Percentiles rank a stretch among this genome's conserved stretches.
phyloP scores from a whole-genome alignment of 345 rosid species.

The Carallia brachiata region DNA sequence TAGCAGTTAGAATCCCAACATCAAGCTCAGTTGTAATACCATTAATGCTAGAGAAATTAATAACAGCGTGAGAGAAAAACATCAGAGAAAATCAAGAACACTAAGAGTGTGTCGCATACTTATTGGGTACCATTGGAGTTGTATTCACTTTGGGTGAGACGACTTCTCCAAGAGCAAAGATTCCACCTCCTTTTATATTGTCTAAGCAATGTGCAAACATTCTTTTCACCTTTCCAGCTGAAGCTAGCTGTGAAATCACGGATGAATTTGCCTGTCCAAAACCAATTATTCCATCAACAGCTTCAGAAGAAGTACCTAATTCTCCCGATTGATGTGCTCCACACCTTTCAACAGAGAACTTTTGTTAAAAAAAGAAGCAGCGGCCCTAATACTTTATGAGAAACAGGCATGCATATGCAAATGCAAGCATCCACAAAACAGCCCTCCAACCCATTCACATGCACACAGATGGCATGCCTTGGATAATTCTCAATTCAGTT shows the following conservation, averaged over 20 bases:
- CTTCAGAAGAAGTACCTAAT: constrained; percentile 49
- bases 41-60: background rate
- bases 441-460: background rate
- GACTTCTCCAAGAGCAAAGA: constrained; percentile 65
- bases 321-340: constrained; percentile 79
- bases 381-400: background rate
- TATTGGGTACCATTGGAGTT: constrained; percentile 63
- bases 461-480: background rate
- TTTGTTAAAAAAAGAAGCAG: constrained; percentile 9
- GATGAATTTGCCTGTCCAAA: constrained; percentile 87
- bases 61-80: background rate
- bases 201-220: constrained; percentile 82
- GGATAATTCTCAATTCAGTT: background rate
- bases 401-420: background rate
- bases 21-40: too few species aligned
- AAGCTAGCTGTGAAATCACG: constrained; percentile 76
- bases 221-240: constrained; percentile 51
- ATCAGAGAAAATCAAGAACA: constrained; percentile 8
- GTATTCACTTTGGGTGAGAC: constrained; percentile 55
- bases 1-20: too few species aligned
- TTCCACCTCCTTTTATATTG: constrained; percentile 67
- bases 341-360: constrained; percentile 44
- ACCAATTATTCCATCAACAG: constrained; percentile 89
- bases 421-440: background rate
- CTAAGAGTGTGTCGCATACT: constrained; percentile 39